Evolutionary conservation across 2,329 filamentous ascomycete species (phyloP).

Genomic region (Penicillium digitatum): DNA sequence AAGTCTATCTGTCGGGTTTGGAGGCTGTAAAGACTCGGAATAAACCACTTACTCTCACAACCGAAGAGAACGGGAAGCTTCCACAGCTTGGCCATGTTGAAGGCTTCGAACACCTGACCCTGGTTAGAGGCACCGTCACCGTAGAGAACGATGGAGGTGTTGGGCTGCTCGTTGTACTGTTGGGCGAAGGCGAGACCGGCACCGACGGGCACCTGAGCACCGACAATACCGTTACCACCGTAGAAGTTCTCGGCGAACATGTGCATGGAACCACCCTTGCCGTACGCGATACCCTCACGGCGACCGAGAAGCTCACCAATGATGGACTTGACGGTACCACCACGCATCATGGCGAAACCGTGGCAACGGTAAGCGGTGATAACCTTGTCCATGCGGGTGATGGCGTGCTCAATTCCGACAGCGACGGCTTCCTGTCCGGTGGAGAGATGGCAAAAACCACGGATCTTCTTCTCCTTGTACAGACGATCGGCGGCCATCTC

Average conservation of each 20-base stretch:
- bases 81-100: constrained; percentile 99
- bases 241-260: constrained; percentile 99
- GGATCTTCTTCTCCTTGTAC: constrained; percentile 99
- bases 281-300: constrained; percentile 93
- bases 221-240: constrained; percentile 98
- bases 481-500: constrained; percentile 98
- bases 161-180: constrained; percentile 85
- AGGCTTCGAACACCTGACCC: constrained; percentile 98
- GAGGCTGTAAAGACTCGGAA: neutral
- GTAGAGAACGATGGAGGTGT: constrained; percentile 84
- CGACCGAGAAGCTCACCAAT: constrained; percentile 94
- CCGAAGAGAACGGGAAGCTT: constrained; percentile 92
- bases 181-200: constrained; percentile 95
- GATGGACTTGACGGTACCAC: constrained; percentile 82
- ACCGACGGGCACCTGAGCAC: constrained; percentile 95
- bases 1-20: neutral
- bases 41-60: constrained; percentile 77
- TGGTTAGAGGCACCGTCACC: constrained; percentile 99
- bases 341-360: constrained; percentile 96
- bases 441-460: constrained; percentile 98
- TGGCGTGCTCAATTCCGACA: constrained; percentile 92
- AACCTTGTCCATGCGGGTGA: constrained; percentile 84
- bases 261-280: constrained; percentile 99
- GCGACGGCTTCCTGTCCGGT: constrained; percentile 97
- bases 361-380: constrained; percentile 99